Conservation (phyloP, 2,329 filamentous ascomycete genomes). For the Cylindrodendrum hubeiense region DNA sequence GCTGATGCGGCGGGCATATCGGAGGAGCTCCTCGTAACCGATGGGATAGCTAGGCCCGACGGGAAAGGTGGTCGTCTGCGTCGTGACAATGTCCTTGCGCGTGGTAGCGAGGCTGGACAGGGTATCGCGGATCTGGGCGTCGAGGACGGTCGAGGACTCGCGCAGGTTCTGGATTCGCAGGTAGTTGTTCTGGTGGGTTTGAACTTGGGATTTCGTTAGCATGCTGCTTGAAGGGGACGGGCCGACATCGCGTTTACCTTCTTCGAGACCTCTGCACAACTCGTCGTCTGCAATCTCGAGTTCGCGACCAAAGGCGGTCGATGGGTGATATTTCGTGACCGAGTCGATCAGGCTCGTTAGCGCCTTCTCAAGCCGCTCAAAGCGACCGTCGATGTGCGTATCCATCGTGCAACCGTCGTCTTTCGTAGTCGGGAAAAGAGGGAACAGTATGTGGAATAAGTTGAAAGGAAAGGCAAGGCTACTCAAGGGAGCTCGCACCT, state of each 20-base stretch:
- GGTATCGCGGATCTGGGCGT: conserved; percentile 79
- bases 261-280: conserved; percentile 73
- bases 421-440: not conserved
- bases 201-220: conserved; percentile 60
- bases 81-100: conserved; percentile 78
- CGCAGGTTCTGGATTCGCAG: conserved; percentile 77
- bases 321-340: conserved; percentile 85
- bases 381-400: conserved; percentile 69
- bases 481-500: conserved; percentile 33
- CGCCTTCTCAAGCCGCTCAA: conserved; percentile 75
- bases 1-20: conserved; percentile 83
- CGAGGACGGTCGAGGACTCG: conserved; percentile 72
- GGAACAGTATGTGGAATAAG: not conserved
- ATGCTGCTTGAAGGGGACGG: not conserved
- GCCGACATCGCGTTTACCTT: conserved; percentile 61
- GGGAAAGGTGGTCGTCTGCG: conserved; percentile 69
- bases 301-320: conserved; percentile 73
- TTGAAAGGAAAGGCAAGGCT: conserved; percentile 28
- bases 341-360: conserved; percentile 81
- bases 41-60: conserved; percentile 66
- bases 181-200: conserved; percentile 81
- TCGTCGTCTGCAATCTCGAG: conserved; percentile 78
- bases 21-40: conserved; percentile 79
- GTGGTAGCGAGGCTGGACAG: conserved; percentile 77
- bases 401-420: conserved; percentile 64